phyloP scores from a whole-genome alignment of 768 basidiomycete species.

The Phanerochaete sordida region DNA sequence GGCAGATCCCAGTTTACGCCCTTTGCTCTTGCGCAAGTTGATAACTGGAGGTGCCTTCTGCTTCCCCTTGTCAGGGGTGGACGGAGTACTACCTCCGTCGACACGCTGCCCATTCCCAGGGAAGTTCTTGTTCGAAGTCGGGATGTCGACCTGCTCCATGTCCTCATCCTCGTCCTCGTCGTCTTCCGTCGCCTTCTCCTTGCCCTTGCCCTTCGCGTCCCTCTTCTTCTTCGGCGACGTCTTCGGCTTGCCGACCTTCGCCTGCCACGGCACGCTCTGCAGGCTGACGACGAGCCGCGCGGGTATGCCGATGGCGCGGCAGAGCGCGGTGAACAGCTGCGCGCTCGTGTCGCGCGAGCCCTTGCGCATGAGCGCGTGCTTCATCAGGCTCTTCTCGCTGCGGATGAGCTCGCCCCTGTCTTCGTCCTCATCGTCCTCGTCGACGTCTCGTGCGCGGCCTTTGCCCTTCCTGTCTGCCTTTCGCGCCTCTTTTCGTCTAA shows the following conservation, averaged over 20 bases:
- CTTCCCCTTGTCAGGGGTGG: conserved; percentile 49
- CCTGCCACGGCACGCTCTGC: conserved; percentile 91
- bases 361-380: conserved; percentile 75
- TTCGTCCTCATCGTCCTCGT: conserved; percentile 37
- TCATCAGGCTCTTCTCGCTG: conserved; percentile 86
- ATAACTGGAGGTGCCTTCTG: conserved; percentile 53
- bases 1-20: conserved; percentile 37
- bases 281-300: conserved; percentile 85
- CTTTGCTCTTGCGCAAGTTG: conserved; percentile 54
- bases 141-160: conserved; percentile 34
- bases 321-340: conserved; percentile 88
- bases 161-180: conserved; percentile 36
- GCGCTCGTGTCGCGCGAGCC: conserved; percentile 87
- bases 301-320: conserved; percentile 82
- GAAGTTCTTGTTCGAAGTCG: conserved; percentile 23
- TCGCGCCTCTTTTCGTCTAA: conserved; percentile 6
- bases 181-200: conserved; percentile 30
- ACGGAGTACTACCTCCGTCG: conserved; percentile 28
- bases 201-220: conserved; percentile 36
- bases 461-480: conserved; percentile 25
- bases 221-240: conserved; percentile 31
- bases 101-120: conserved; percentile 39
- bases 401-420: conserved; percentile 64
- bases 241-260: conserved; percentile 55
- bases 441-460: conserved; percentile 25